phyloP scores from a whole-genome alignment of 305 asterid species.

The Fraxinus albicans region DNA sequence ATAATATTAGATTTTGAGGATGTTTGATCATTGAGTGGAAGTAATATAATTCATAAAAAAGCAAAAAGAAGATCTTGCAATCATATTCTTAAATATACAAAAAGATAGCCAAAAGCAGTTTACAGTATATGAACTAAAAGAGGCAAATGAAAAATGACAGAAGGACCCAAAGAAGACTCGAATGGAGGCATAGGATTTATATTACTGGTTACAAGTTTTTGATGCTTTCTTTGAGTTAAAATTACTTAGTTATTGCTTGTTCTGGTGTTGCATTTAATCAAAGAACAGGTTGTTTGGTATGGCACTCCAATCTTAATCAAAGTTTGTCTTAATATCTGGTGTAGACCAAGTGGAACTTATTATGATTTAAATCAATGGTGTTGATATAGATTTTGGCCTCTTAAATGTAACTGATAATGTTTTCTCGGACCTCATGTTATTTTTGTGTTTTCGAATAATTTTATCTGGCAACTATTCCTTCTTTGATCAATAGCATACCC shows the following conservation, averaged over 20 bases:
- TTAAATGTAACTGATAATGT: background rate
- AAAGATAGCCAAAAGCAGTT: background rate
- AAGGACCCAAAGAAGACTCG: background rate
- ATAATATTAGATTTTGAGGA: background rate
- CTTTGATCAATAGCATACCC: background rate
- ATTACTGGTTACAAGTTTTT: background rate
- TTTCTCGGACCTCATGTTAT: background rate
- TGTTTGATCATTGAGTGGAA: background rate
- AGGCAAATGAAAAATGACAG: background rate
- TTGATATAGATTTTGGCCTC: background rate
- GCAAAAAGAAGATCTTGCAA: background rate
- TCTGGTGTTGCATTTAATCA: background rate
- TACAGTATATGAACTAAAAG: background rate
- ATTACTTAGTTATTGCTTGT: background rate
- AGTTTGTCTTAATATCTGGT: background rate
- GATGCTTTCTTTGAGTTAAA: background rate
- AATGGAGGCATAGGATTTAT: background rate
- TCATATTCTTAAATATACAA: background rate
- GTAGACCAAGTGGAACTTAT: background rate
- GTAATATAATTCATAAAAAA: background rate
- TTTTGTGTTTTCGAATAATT: background rate
- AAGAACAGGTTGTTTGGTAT: background rate
- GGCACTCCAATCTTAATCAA: background rate
- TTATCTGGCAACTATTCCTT: background rate
- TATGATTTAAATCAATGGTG: background rate